phyloP scores from a whole-genome alignment of 129 eudicot genomes.

The Apium graveolens region DNA sequence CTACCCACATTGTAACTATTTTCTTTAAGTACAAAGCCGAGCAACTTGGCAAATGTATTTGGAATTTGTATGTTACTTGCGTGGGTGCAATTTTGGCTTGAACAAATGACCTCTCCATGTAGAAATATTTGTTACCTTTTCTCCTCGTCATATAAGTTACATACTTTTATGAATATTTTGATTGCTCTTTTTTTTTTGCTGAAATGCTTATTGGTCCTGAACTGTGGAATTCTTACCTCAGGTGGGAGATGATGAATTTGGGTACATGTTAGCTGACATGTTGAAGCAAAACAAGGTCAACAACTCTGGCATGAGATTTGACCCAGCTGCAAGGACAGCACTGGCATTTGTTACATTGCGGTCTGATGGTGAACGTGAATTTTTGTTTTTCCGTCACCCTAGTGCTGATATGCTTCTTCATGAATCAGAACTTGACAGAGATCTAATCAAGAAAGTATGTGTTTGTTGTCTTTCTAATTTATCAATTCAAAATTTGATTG shows the following conservation, averaged over 20 bases:
- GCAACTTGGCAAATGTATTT: background rate
- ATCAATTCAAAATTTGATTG: background rate
- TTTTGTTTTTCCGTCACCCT: slow-evolving; percentile 53
- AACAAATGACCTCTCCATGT: background rate
- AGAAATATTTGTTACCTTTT: background rate
- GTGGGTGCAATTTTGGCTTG: background rate
- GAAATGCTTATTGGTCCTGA: background rate
- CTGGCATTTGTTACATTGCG: slow-evolving; percentile 50
- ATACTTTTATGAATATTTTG: background rate
- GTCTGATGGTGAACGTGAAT: slow-evolving; percentile 58
- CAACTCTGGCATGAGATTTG: slow-evolving; percentile 55
- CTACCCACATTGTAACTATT: background rate
- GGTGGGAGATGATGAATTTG: slow-evolving; percentile 65
- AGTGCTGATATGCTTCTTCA: slow-evolving; percentile 64
- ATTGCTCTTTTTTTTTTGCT: background rate
- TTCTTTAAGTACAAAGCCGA: background rate
- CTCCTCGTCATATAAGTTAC: background rate
- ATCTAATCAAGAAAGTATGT: slow-evolving; percentile 43
- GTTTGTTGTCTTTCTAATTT: slow-evolving; percentile 4
- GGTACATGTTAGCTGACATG: slow-evolving; percentile 51
- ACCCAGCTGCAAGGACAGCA: slow-evolving; percentile 50
- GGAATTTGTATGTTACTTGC: background rate
- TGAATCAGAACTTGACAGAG: slow-evolving; percentile 51
- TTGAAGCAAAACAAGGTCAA: slow-evolving; percentile 50
- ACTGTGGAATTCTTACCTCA: background rate